These are phyloP conservation scores for Coniochaeta sp. DNA, from an alignment of 2,329 filamentous ascomycete genomes.

Conservation along the genomic window DNA sequence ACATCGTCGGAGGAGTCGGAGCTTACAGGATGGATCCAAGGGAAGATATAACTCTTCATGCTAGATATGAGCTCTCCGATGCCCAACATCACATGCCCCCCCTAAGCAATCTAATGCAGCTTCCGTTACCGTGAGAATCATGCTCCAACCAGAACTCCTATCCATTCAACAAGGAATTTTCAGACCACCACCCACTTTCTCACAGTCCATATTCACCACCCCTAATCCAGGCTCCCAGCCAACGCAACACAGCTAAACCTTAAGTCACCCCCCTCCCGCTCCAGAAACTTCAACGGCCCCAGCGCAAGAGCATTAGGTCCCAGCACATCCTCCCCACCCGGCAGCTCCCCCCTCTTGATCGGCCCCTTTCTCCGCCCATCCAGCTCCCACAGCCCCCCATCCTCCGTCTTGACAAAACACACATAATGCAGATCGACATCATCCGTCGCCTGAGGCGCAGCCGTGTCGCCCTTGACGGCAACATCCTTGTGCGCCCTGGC, in stretches of 20 bases:
- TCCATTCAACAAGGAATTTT: not conserved
- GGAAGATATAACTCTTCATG: not conserved
- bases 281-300: constrained; percentile 53
- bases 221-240: constrained; percentile 40
- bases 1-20: not conserved
- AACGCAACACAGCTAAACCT: constrained; percentile 52
- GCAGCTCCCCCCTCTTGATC: constrained; percentile 46
- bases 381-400: constrained; percentile 56
- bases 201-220: not conserved
- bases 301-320: constrained; percentile 67
- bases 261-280: constrained; percentile 47
- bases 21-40: too few relatives aligned
- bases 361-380: constrained; percentile 53
- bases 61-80: not conserved
- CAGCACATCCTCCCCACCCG: constrained; percentile 59
- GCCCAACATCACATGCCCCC: not conserved
- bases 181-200: not conserved
- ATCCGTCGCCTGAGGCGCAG: constrained; percentile 69
- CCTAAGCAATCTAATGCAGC: not conserved
- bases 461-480: constrained; percentile 69
- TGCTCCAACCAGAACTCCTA: not conserved
- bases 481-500: constrained; percentile 73
- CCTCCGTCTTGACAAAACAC: constrained; percentile 73
- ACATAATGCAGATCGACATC: constrained; percentile 93
- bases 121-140: not conserved